phyloP scores from a whole-genome alignment of 75 land plant genomes.

The Picea sitchensis region DNA sequence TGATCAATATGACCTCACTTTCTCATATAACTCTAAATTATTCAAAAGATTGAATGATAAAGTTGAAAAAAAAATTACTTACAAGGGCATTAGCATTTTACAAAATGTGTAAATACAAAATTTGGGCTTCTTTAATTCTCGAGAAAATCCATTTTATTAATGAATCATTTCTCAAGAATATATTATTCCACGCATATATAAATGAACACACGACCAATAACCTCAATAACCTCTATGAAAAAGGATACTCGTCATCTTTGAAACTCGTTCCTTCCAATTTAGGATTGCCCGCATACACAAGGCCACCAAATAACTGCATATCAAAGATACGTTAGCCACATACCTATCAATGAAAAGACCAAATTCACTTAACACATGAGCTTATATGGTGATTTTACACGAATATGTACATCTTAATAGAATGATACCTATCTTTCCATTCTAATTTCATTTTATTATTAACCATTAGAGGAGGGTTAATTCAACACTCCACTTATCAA shows the following conservation, averaged over 20 bases:
- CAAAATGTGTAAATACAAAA: neutral
- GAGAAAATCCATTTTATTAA: neutral
- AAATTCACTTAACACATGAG: neutral
- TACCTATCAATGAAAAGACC: neutral
- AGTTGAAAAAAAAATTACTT: neutral
- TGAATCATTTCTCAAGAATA: neutral
- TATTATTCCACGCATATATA: neutral
- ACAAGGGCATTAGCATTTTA: neutral
- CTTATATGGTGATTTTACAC: neutral
- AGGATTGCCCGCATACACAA: slow-evolving; percentile 72
- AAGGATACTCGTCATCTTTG: slow-evolving; percentile 79
- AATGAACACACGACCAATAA: neutral
- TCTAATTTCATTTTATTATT: too few relatives aligned
- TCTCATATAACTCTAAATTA: neutral
- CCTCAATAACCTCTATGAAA: neutral
- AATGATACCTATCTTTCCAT: too few relatives aligned
- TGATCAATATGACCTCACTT: neutral
- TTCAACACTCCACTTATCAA: too few relatives aligned
- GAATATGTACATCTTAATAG: too few relatives aligned
- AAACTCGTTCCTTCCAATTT: slow-evolving; percentile 51
- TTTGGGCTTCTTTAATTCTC: neutral
- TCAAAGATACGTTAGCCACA: slow-evolving; percentile 1
- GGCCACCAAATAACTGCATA: slow-evolving; percentile 84
- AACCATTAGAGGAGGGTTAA: too few relatives aligned
- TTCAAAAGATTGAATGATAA: neutral